Percentiles rank a stretch among this genome's conserved stretches.
phyloP scores from a whole-genome alignment of 192 early-diverging fungal genomes.

The Umbelopsis sp. region DNA sequence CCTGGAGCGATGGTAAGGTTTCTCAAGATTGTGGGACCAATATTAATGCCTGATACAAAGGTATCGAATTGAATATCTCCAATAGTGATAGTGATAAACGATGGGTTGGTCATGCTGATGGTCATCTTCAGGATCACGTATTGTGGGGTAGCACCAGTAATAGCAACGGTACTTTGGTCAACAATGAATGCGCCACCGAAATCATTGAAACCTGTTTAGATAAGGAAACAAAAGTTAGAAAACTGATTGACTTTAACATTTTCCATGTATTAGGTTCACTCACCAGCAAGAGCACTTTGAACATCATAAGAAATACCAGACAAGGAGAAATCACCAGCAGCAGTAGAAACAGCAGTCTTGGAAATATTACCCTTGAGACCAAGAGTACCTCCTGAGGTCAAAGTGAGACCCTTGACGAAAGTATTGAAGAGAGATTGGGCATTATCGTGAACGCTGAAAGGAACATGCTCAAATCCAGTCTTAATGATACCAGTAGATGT shows the following conservation, averaged over 20 bases:
- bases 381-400: slow-evolving; percentile 7
- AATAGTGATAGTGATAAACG: slow-evolving; percentile 52
- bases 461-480: slow-evolving; percentile 17
- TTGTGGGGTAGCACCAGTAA: slow-evolving; percentile 32
- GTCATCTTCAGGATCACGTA: slow-evolving; percentile 47
- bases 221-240: not conserved
- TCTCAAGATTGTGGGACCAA: slow-evolving; percentile 3
- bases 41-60: slow-evolving; percentile 6
- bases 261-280: not conserved
- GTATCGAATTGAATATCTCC: slow-evolving; percentile 44
- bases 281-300: slow-evolving; percentile 22
- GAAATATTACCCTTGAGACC: slow-evolving; percentile 11
- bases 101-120: slow-evolving; percentile 51
- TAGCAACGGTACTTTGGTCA: slow-evolving; percentile 10
- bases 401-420: slow-evolving; percentile 23
- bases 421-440: slow-evolving; percentile 20
- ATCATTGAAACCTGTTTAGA: slow-evolving; percentile 24
- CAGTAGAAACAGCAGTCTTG: slow-evolving; percentile 18
- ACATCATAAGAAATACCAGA: slow-evolving; percentile 39
- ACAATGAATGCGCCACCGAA: slow-evolving; percentile 29
- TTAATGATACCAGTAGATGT: slow-evolving; percentile 5
- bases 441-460: slow-evolving; percentile 9
- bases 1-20: slow-evolving; percentile 37
- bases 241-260: not conserved
- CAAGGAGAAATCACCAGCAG: slow-evolving; percentile 32